Percentiles rank a stretch among this genome's conserved stretches.
phyloP scores from a whole-genome alignment of 495 filamentous ascomycete genomes.

The Neurospora sp. region DNA sequence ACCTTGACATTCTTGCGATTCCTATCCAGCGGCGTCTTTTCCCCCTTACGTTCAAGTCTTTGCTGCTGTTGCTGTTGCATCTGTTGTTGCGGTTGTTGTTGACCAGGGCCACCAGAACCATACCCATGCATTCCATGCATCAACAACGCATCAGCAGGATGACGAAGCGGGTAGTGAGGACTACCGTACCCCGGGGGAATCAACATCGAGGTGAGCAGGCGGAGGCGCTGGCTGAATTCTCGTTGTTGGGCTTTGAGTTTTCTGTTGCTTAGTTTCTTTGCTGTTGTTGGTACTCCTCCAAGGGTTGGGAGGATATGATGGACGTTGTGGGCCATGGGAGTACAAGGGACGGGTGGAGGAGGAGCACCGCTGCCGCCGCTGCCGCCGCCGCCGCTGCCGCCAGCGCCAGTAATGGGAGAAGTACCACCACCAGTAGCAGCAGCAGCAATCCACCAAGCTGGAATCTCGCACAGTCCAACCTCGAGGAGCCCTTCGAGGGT shows the following conservation, averaged over 20 bases:
- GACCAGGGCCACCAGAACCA: neutral
- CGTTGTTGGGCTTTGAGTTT: neutral
- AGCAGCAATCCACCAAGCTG: conserved; percentile 22
- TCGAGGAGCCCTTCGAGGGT: conserved; percentile 22
- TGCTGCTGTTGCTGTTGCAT: neutral
- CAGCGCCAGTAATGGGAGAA: neutral
- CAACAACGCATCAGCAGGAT: neutral
- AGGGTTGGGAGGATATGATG: neutral
- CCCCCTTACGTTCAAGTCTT: neutral
- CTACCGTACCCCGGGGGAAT: neutral
- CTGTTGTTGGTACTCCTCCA: neutral
- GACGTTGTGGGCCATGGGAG: neutral
- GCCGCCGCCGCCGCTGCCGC: neutral
- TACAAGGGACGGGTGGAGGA: neutral
- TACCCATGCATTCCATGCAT: neutral
- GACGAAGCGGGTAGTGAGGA: neutral
- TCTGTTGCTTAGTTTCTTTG: neutral
- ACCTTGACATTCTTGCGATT: neutral
- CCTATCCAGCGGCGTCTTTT: neutral
- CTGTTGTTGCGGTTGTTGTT: neutral
- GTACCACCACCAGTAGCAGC: neutral
- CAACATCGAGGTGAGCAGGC: neutral
- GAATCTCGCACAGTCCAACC: conserved; percentile 26
- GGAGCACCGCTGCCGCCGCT: neutral
- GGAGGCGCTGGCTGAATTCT: neutral